A percentile compares a stretch with the other conserved stretches of the same genome.
These are phyloP conservation scores for Leptodermis oblonga DNA, from an alignment of 257 asterid species.

Conservation along the genomic window DNA sequence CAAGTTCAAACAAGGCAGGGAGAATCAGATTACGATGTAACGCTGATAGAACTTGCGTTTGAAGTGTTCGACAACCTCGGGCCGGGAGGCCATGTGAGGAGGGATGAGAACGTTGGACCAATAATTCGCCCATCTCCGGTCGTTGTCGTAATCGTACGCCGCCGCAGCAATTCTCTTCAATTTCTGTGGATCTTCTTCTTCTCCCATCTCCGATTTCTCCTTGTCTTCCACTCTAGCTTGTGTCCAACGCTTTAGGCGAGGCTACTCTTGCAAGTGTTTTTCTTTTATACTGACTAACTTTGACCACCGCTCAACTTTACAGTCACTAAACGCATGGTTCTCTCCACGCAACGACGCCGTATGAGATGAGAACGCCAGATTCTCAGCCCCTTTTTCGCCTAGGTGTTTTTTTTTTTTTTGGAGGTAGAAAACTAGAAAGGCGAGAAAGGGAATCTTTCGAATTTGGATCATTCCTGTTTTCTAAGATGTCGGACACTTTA, in stretches of 20 bases:
- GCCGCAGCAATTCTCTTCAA: slow-evolving; percentile 76
- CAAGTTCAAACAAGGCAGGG: background rate
- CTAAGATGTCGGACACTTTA: too few species aligned
- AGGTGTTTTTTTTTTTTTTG: too few species aligned
- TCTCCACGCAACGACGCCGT: background rate
- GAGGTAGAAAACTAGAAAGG: too few species aligned
- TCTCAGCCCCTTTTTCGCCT: too few species aligned
- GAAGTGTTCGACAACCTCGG: slow-evolving; percentile 78
- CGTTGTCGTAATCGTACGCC: slow-evolving; percentile 80
- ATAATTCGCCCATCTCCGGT: slow-evolving; percentile 84
- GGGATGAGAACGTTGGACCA: slow-evolving; percentile 96
- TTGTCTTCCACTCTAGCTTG: background rate
- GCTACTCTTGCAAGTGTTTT: background rate
- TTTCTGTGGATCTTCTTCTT: slow-evolving; percentile 76
- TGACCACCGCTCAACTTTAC: background rate
- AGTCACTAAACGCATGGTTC: background rate
- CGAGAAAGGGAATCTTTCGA: too few species aligned
- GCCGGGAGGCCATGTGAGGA: slow-evolving; percentile 76
- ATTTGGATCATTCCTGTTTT: too few species aligned
- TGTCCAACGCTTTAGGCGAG: background rate
- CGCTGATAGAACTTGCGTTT: slow-evolving; percentile 97
- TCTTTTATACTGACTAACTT: background rate
- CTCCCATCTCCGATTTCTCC: slow-evolving; percentile 42
- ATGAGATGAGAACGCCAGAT: too few species aligned
- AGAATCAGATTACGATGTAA: slow-evolving; percentile 41